These are phyloP conservation scores for Aspergillus tubingensis DNA, from an alignment of 2,329 filamentous ascomycete genomes.

Conservation along the genomic window DNA sequence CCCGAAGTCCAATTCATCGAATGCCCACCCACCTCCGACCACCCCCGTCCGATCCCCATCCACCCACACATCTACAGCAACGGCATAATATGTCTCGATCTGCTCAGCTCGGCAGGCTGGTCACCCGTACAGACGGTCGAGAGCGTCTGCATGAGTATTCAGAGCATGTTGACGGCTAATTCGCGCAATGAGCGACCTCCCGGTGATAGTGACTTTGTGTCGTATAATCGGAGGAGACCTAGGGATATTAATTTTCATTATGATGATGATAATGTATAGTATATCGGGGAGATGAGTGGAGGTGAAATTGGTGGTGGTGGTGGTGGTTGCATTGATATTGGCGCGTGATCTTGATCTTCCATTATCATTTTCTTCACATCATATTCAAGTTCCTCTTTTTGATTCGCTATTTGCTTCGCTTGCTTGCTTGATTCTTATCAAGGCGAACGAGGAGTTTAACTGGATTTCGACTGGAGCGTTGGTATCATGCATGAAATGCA, in stretches of 20 bases:
- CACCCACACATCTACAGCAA: constrained; percentile 99
- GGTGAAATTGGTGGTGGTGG: background rate
- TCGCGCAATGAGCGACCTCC: constrained; percentile 85
- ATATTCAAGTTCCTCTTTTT: too few species aligned
- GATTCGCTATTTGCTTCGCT: background rate
- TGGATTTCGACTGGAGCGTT: background rate
- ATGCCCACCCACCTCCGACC: constrained; percentile 45
- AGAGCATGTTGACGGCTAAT: constrained; percentile 98
- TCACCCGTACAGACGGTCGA: constrained; percentile 96
- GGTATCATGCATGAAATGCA: background rate
- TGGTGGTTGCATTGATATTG: background rate
- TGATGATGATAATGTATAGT: constrained; percentile 78
- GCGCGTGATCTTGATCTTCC: too few species aligned
- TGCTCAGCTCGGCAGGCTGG: constrained; percentile 87
- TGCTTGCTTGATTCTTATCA: background rate
- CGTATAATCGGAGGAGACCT: constrained; percentile 74
- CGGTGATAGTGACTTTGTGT: constrained; percentile 87
- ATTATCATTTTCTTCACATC: too few species aligned
- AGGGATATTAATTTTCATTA: constrained; percentile 92
- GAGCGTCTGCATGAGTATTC: constrained; percentile 93
- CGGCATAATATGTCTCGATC: constrained; percentile 95
- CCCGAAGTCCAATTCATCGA: constrained; percentile 90
- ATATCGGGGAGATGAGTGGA: too few species aligned
- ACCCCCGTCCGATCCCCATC: constrained; percentile 71
- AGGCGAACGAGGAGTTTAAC: background rate